These are phyloP conservation scores for Quercus gilva DNA, from an alignment of 306 rosid genomes.

Conservation along the genomic window DNA sequence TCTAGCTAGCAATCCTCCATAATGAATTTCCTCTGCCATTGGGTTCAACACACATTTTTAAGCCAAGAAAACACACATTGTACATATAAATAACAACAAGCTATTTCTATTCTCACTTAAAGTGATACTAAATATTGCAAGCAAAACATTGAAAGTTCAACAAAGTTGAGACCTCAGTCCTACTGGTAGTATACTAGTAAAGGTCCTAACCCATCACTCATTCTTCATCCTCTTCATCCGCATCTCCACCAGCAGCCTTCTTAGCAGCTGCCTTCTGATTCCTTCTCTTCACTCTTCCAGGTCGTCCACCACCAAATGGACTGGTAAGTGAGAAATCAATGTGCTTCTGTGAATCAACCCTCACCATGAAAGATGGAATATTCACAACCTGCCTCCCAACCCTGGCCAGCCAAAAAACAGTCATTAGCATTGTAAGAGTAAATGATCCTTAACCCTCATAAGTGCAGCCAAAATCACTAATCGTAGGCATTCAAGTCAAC, in stretches of 20 bases:
- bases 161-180: not conserved
- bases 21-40: not conserved
- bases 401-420: slow-evolving; percentile 30
- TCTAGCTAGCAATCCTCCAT: not conserved
- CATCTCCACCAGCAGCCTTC: slow-evolving; percentile 79
- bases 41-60: not conserved
- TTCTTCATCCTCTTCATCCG: slow-evolving; percentile 70
- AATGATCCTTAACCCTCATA: not conserved
- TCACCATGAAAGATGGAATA: slow-evolving; percentile 68
- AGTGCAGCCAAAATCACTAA: not conserved
- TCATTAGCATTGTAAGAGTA: not conserved
- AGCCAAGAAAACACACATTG: not conserved
- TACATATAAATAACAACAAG: not conserved
- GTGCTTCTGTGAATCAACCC: slow-evolving; percentile 71
- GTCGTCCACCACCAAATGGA: slow-evolving; percentile 70
- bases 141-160: not conserved
- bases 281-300: slow-evolving; percentile 68
- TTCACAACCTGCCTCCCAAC: slow-evolving; percentile 80
- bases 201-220: slow-evolving; percentile 18
- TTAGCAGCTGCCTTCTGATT: slow-evolving; percentile 58
- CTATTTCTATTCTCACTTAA: not conserved
- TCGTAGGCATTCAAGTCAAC: not conserved
- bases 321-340: slow-evolving; percentile 69
- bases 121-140: not conserved
- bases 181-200: not conserved